Evolutionary conservation across 1,284 basidiomycete genomes (phyloP).

Genomic region (Cryptococcus depauperatus): DNA sequence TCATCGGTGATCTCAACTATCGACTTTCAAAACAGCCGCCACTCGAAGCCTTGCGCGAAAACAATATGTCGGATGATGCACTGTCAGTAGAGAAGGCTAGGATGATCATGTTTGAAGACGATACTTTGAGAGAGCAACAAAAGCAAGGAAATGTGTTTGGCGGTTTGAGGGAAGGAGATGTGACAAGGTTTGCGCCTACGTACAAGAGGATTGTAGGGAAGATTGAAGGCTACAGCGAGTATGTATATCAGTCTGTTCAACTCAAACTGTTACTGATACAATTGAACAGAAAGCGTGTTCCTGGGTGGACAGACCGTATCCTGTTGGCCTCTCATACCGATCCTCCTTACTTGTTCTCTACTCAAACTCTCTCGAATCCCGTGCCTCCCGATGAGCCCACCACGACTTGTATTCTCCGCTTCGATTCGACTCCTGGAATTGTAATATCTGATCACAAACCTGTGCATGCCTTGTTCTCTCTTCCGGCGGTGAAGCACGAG

Average conservation of each 20-base stretch:
- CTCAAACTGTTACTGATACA: neutral
- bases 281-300: constrained; percentile 56
- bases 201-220: constrained; percentile 79
- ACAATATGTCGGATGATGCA: constrained; percentile 26
- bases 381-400: constrained; percentile 9
- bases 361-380: constrained; percentile 14
- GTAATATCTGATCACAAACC: constrained; percentile 46
- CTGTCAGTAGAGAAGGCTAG: constrained; percentile 53
- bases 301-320: constrained; percentile 93
- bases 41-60: constrained; percentile 22
- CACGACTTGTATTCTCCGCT: constrained; percentile 32
- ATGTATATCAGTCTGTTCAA: constrained; percentile 21
- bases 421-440: constrained; percentile 34
- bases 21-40: constrained; percentile 57
- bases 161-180: constrained; percentile 69
- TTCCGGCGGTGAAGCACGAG: constrained; percentile 27
- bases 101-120: constrained; percentile 61
- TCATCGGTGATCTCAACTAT: constrained; percentile 87
- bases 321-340: constrained; percentile 76
- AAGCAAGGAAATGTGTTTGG: constrained; percentile 58
- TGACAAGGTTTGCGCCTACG: constrained; percentile 75
- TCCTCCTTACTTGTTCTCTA: constrained; percentile 22
- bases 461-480: constrained; percentile 36
- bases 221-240: constrained; percentile 67
- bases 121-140: constrained; percentile 64